Base-by-base conservation (phyloP, 2,329 filamentous ascomycete genomes). In the Fusarium sp. region DNA sequence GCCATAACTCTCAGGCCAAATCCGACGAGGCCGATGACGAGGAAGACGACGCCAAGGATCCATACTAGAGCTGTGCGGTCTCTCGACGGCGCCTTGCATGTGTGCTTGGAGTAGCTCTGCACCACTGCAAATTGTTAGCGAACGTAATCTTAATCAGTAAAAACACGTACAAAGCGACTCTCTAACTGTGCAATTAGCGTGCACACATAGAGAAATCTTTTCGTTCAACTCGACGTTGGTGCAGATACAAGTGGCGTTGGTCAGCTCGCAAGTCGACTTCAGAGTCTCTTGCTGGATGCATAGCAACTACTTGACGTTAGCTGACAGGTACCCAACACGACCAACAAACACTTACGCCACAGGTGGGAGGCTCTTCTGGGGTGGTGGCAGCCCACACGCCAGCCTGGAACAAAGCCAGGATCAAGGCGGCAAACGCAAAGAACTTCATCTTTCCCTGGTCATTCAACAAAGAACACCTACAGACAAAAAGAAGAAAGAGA, bases 401-500 rank as follows among this genome's bases (percentile, higher is more conserved):
- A 52, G 58, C 39, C 62, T 74, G 73, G 16, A 74, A 64, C 22
- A 41, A 43, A 14, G 62, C 68, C 62, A 76, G 67, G 6, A 65
- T 24, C 52, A 73, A 31, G 24, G 45, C 37, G 31, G 27, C 27
- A 54, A 41, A 48, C n/a, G 31, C 24, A 41, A 68, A 27, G 27
- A 71, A 8, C 66, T 67, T 75, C 73, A 75, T 75, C 6, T 29
- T 70, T 31, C 29, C 37, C 58, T 35, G 43, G 31, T 48, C 6
- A 27, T 20, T 56, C 22, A 41, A 35, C 24, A 37, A 16, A 68
- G 22, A 35, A 43, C 24, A 45, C 18, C 27, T 31, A 14, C 18
- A n/a, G 24, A 16, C 27, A 33, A 33, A 27, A n/a, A 24, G 24
- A 20, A 41, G 13, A 33, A 39, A 39, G 16, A 31, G 22, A 20